phyloP scores from a whole-genome alignment of 1,284 basidiomycete genomes.

The Tylopilus sp. region DNA sequence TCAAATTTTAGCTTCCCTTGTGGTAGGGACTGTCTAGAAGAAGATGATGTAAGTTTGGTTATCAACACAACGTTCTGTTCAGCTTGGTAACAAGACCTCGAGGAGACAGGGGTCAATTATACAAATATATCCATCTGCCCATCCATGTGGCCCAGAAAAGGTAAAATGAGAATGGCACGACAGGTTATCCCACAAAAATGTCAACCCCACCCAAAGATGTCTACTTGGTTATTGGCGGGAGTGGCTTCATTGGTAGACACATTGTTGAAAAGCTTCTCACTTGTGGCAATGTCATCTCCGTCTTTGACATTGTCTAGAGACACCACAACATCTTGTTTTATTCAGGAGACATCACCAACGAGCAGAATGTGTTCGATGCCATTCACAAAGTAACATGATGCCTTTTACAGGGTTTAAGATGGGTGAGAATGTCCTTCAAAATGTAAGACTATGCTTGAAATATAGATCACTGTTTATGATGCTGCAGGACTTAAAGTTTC shows the following conservation, averaged over 20 bases:
- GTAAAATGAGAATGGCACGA: slow-evolving; percentile 18
- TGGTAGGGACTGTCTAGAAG: too few relatives aligned
- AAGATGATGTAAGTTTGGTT: too few relatives aligned
- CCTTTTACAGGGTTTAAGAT: too few relatives aligned
- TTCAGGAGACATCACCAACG: slow-evolving; percentile 84
- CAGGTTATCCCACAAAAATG: slow-evolving; percentile 40
- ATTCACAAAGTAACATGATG: slow-evolving; percentile 82
- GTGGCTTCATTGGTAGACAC: slow-evolving; percentile 90
- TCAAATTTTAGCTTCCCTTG: too few relatives aligned
- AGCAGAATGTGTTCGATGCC: slow-evolving; percentile 73
- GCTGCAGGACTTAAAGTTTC: too few relatives aligned
- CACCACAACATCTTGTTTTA: slow-evolving; percentile 86
- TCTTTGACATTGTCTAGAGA: slow-evolving; percentile 90
- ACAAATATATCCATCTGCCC: slow-evolving; percentile 1
- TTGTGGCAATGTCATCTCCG: slow-evolving; percentile 79
- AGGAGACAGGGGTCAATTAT: slow-evolving; percentile 20
- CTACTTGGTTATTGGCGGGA: slow-evolving; percentile 88
- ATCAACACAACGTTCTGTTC: too few relatives aligned
- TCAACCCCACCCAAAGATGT: slow-evolving; percentile 51
- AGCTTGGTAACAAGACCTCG: too few relatives aligned
- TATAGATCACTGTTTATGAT: too few relatives aligned
- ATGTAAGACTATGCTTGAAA: too few relatives aligned
- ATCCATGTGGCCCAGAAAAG: slow-evolving; percentile 23
- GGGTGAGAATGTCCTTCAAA: too few relatives aligned
- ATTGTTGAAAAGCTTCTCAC: slow-evolving; percentile 84